A percentile compares a stretch with the other conserved stretches of the same genome.
These are phyloP conservation scores for Trametes cubensis DNA, from an alignment of 768 basidiomycete species.

Conservation along the genomic window DNA sequence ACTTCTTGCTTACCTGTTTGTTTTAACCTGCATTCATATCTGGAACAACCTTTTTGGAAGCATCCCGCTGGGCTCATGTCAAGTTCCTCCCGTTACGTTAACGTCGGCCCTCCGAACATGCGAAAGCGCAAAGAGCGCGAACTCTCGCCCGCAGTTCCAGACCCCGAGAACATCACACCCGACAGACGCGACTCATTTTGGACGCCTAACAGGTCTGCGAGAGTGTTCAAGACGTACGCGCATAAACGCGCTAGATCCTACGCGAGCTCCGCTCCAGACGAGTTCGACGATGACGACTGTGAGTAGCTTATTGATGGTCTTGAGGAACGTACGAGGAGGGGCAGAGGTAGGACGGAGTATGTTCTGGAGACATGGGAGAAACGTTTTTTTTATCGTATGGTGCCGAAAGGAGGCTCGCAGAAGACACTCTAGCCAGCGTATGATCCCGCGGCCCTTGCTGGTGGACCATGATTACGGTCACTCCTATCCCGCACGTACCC, in stretches of 20 bases:
- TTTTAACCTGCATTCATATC: too few species aligned
- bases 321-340: not conserved
- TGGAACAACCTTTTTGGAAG: too few species aligned
- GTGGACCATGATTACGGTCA: too few species aligned
- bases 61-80: too few species aligned
- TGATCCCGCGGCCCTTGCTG: too few species aligned
- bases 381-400: too few species aligned
- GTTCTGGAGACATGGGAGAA: not conserved
- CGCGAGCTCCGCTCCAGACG: slow-evolving; percentile 1
- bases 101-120: not conserved
- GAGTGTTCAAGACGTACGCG: slow-evolving; percentile 14
- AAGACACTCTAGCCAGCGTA: too few species aligned
- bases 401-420: too few species aligned
- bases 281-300: not conserved
- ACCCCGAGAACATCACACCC: slow-evolving; percentile 5
- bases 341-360: not conserved
- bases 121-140: slow-evolving; percentile 18
- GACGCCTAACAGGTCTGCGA: slow-evolving; percentile 6
- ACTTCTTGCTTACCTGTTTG: too few species aligned
- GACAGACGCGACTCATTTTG: slow-evolving; percentile 4
- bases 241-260: slow-evolving; percentile 15
- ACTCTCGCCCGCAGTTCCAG: slow-evolving; percentile 11
- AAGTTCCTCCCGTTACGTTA: not conserved
- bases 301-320: not conserved
- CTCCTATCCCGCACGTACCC: too few species aligned